phyloP scores from a whole-genome alignment of 169 alveolate species.

The Plasmodium reichenowi region DNA sequence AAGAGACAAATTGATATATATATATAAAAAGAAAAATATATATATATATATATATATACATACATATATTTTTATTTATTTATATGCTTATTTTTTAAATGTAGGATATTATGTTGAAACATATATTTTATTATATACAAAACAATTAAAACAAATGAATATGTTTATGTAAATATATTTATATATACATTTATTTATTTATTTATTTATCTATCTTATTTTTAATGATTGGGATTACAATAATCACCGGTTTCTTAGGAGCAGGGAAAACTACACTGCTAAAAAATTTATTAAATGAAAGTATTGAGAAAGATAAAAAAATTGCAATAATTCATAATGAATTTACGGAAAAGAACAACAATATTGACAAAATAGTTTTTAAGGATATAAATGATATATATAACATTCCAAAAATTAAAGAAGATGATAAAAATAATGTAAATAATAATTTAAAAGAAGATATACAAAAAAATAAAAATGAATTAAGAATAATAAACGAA shows the following conservation, averaged over 20 bases:
- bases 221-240: slow-evolving; percentile 73
- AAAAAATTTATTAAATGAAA: slow-evolving; percentile 53
- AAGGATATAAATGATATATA: slow-evolving; percentile 76
- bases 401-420: slow-evolving; percentile 37
- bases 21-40: too few relatives aligned
- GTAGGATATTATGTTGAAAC: too few relatives aligned
- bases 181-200: neutral
- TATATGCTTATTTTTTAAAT: too few relatives aligned
- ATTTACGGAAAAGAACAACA: slow-evolving; percentile 64
- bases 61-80: too few relatives aligned
- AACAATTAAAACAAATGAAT: too few relatives aligned
- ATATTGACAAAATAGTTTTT: slow-evolving; percentile 69
- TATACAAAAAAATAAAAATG: neutral
- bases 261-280: slow-evolving; percentile 75
- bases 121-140: too few relatives aligned
- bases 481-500: slow-evolving; percentile 39
- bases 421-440: neutral
- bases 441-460: neutral
- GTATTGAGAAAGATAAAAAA: slow-evolving; percentile 40
- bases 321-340: slow-evolving; percentile 77
- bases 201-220: neutral
- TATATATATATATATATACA: too few relatives aligned
- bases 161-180: neutral
- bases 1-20: too few relatives aligned
- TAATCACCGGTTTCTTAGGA: slow-evolving; percentile 74